phyloP scores from a whole-genome alignment of 768 basidiomycete genomes.

The Nidularia pulvinata region DNA sequence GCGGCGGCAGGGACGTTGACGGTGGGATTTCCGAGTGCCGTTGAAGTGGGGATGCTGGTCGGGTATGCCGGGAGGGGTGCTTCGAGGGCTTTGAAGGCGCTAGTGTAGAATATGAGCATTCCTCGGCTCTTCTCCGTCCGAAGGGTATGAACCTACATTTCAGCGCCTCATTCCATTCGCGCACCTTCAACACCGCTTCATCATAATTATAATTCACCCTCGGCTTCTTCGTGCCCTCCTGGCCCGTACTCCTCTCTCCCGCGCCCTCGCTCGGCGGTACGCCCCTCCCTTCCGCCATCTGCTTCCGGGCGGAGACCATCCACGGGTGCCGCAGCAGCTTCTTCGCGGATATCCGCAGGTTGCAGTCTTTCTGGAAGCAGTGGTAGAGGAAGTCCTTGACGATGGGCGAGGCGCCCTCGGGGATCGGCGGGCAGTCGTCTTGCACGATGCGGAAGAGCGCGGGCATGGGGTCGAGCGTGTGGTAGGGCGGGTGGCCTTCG shows the following conservation, averaged over 20 bases:
- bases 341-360: conserved; percentile 91
- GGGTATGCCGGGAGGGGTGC: conserved; percentile 50
- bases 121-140: conserved; percentile 3
- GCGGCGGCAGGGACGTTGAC: conserved; percentile 22
- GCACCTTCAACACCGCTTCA: conserved; percentile 92
- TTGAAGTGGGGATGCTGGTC: conserved; percentile 45
- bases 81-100: conserved; percentile 79
- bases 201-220: conserved; percentile 87
- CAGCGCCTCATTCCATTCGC: conserved; percentile 98
- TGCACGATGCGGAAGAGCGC: conserved; percentile 98
- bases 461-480: conserved; percentile 96
- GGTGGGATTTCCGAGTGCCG: conserved; percentile 29
- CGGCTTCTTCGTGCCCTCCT: conserved; percentile 40
- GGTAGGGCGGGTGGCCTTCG: conserved; percentile 92
- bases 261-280: conserved; percentile 23
- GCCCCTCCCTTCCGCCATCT: conserved; percentile 48
- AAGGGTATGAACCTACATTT: conserved; percentile 56
- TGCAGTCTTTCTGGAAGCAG: conserved; percentile 98
- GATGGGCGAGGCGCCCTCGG: conserved; percentile 92
- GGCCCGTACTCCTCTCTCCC: conserved; percentile 29
- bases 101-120: conserved; percentile 18
- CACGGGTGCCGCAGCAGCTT: conserved; percentile 94
- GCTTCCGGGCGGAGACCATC: conserved; percentile 88
- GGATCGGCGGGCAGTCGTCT: conserved; percentile 96
- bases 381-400: conserved; percentile 97